These are phyloP conservation scores for Hypoxylon sp. DNA, from an alignment of 2,329 filamentous ascomycete genomes.

Conservation along the genomic window DNA sequence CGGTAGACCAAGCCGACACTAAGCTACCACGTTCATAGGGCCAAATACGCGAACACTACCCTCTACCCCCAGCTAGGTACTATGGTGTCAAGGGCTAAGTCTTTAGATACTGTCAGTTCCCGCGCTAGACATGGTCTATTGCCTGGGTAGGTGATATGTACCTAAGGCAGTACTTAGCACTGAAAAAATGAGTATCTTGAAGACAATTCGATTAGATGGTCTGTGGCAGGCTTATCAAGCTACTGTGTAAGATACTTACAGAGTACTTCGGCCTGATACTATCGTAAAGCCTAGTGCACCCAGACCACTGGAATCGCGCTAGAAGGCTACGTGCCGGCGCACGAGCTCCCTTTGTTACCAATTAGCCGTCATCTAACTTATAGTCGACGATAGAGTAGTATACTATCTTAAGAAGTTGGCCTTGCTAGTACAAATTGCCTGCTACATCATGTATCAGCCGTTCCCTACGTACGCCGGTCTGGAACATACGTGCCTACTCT, in stretches of 20 bases:
- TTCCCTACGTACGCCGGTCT: slow-evolving; percentile 33
- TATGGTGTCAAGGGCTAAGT: too few relatives aligned
- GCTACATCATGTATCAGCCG: slow-evolving; percentile 33
- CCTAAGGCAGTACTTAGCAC: too few relatives aligned
- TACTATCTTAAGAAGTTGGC: slow-evolving; percentile 39
- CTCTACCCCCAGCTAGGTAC: too few relatives aligned
- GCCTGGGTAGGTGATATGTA: too few relatives aligned
- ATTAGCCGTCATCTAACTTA: slow-evolving; percentile 45
- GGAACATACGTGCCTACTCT: slow-evolving; percentile 34
- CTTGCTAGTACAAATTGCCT: slow-evolving; percentile 21
- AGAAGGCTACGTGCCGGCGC: slow-evolving; percentile 47
- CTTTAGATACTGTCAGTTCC: too few relatives aligned
- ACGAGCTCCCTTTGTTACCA: slow-evolving; percentile 42
- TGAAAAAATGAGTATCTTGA: too few relatives aligned
- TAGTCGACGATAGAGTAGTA: slow-evolving; percentile 21
- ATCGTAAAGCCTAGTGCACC: slow-evolving; percentile 49
- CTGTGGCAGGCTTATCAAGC: too few relatives aligned
- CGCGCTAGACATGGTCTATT: too few relatives aligned
- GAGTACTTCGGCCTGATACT: too few relatives aligned
- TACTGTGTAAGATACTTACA: too few relatives aligned
- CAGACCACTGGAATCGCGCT: slow-evolving; percentile 48
- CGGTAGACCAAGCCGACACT: slow-evolving; percentile 34
- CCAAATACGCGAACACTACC: slow-evolving; percentile 12
- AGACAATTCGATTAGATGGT: not conserved
- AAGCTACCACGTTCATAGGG: slow-evolving; percentile 18